A percentile compares a stretch with the other conserved stretches of the same genome.
phyloP scores from a whole-genome alignment of 768 basidiomycete species.

The Termitomyces sp. region DNA sequence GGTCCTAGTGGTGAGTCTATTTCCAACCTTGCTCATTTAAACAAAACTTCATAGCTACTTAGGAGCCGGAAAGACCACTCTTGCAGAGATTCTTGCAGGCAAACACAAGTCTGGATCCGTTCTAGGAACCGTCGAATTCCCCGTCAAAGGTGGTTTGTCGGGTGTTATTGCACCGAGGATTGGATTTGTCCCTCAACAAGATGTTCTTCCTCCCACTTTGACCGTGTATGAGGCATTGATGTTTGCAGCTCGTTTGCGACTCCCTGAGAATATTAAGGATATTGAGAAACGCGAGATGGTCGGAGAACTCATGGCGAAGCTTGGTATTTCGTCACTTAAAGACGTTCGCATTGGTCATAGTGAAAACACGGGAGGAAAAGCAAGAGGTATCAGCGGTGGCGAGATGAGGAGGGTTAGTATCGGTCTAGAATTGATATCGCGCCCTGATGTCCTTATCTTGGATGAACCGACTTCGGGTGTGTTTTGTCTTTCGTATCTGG shows the following conservation, averaged over 20 bases:
- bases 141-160: constrained; percentile 21
- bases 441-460: constrained; percentile 78
- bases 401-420: constrained; percentile 90
- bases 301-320: constrained; percentile 62
- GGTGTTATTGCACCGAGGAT: constrained; percentile 41
- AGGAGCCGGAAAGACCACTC: constrained; percentile 85
- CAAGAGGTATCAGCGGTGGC: constrained; percentile 85
- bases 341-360: constrained; percentile 61
- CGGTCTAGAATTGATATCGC: constrained; percentile 81
- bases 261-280: constrained; percentile 66
- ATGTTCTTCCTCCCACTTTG: constrained; percentile 73
- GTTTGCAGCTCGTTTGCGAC: constrained; percentile 80
- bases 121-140: constrained; percentile 61
- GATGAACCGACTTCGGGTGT: constrained; percentile 78
- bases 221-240: constrained; percentile 78
- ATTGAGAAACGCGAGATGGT: constrained; percentile 65
- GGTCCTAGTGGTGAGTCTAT: constrained; percentile 73
- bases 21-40: neutral
- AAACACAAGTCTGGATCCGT: constrained; percentile 71
- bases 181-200: constrained; percentile 86
- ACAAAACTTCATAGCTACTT: constrained; percentile 11
- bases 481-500: neutral
- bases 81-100: constrained; percentile 86
- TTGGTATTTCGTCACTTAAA: constrained; percentile 68
- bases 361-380: constrained; percentile 54